Evolutionary conservation across 768 basidiomycete genomes (phyloP).

Genomic region (Lanmaoa pseudosensibilis): DNA sequence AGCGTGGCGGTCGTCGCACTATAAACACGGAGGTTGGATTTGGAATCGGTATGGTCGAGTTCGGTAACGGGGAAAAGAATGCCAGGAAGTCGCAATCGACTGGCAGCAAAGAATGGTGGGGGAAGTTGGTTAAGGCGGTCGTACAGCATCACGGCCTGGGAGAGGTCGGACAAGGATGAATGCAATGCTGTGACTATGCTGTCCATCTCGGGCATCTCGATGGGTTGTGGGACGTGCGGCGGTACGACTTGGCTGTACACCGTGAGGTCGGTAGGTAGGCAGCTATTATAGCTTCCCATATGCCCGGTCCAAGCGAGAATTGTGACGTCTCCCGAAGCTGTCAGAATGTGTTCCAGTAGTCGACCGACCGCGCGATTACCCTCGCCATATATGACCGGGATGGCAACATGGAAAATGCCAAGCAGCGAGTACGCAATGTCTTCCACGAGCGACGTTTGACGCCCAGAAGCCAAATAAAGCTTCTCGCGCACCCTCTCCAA

Average conservation of each 20-base stretch:
- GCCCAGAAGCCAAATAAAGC: constrained; percentile 4
- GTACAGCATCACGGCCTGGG: neutral
- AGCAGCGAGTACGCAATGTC: constrained; percentile 13
- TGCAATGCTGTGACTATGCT: neutral
- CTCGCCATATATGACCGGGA: constrained; percentile 11
- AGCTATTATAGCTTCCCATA: neutral
- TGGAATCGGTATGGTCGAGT: too few relatives aligned
- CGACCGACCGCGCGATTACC: constrained; percentile 4
- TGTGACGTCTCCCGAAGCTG: neutral
- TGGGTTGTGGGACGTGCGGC: neutral
- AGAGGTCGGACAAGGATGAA: neutral
- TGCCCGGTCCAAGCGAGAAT: constrained; percentile 12
- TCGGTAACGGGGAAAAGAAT: neutral
- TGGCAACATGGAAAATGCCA: constrained; percentile 4
- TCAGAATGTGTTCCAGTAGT: constrained; percentile 6
- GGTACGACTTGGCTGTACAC: neutral
- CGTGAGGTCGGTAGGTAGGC: neutral
- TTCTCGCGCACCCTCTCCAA: constrained; percentile 9
- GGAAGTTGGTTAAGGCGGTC: neutral
- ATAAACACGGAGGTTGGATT: too few relatives aligned
- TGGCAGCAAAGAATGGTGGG: neutral
- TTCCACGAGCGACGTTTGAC: constrained; percentile 1
- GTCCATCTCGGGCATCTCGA: neutral
- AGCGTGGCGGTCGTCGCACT: too few relatives aligned
- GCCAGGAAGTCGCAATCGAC: constrained; percentile 5